Conservation (phyloP, 2,329 filamentous ascomycete genomes). For the Hypoxylon sp. region DNA sequence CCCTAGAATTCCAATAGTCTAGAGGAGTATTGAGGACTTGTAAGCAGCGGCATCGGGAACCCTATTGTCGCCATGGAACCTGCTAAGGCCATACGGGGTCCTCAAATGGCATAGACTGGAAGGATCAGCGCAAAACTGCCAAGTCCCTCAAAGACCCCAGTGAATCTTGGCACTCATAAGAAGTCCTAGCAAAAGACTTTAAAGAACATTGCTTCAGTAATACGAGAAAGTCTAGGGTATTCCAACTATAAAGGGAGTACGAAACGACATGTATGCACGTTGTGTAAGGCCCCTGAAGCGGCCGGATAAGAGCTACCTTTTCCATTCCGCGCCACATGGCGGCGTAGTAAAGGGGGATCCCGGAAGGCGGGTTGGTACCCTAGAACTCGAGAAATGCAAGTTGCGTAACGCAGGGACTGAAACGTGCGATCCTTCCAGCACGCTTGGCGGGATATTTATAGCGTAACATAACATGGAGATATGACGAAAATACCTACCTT, state of each 20-base stretch:
- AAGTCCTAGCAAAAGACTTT: not conserved
- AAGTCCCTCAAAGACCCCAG: not conserved
- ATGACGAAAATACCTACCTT: not conserved
- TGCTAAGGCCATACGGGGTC: not conserved
- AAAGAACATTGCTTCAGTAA: not conserved
- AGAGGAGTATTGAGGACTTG: not conserved
- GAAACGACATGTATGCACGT: not conserved
- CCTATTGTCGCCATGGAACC: not conserved
- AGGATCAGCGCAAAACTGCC: not conserved
- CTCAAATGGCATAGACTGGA: not conserved
- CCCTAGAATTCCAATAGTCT: not conserved
- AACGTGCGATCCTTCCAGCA: slow-evolving; percentile 2
- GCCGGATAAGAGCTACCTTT: not conserved
- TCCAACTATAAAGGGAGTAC: not conserved
- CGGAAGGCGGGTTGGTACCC: not conserved
- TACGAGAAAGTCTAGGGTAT: not conserved
- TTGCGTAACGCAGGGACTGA: slow-evolving; percentile 1
- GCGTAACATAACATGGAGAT: not conserved
- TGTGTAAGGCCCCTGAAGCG: not conserved
- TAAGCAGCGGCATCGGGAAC: not conserved
- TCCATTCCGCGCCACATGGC: not conserved
- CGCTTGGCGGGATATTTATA: not conserved
- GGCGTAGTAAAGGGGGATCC: slow-evolving; percentile 1
- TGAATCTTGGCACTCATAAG: not conserved
- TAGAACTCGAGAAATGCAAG: not conserved